A percentile compares a stretch with the other conserved stretches of the same genome.
These are phyloP conservation scores for Mucor piriformis DNA, from an alignment of 371 early-diverging fungal species.

Conservation along the genomic window DNA sequence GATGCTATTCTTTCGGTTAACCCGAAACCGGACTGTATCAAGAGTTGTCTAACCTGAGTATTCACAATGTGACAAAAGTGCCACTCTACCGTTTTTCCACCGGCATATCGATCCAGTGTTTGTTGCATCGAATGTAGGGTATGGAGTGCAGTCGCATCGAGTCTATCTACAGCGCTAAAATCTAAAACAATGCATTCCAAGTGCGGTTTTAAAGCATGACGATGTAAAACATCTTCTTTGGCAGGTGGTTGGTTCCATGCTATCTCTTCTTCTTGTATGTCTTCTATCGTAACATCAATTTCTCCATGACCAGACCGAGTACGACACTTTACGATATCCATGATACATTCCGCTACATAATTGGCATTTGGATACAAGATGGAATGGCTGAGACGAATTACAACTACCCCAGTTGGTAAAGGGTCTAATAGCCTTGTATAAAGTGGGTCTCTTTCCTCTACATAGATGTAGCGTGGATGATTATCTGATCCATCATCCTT, in stretches of 20 bases:
- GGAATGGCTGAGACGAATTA: constrained; percentile 14
- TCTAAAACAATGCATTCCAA: constrained; percentile 79
- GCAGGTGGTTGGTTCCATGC: constrained; percentile 42
- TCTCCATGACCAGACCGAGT: constrained; percentile 25
- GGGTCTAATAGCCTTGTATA: constrained; percentile 1
- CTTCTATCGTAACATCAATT: constrained; percentile 16
- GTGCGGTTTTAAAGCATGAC: constrained; percentile 36
- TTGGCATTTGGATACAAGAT: constrained; percentile 26
- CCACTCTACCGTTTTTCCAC: constrained; percentile 31
- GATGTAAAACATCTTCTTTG: constrained; percentile 42
- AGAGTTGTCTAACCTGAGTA: constrained; percentile 23
- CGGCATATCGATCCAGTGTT: constrained; percentile 44
- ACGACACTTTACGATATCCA: constrained; percentile 5
- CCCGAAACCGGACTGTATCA: constrained; percentile 42
- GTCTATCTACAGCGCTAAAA: constrained; percentile 70
- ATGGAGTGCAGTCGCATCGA: constrained; percentile 83
- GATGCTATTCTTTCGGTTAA: constrained; percentile 1
- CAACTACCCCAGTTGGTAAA: constrained; percentile 17
- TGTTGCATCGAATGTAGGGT: constrained; percentile 52
- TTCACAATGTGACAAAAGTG: constrained; percentile 32
- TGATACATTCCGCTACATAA: constrained; percentile 17
- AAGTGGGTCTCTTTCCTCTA: constrained; percentile 16
- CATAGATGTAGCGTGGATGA: constrained; percentile 19
- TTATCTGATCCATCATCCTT: neutral
- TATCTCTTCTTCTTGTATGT: constrained; percentile 44